Evolutionary conservation across 2,329 filamentous ascomycete species (phyloP), one percentile per base, ranked within the genome.

Genomic region (Cytospora mali): DNA sequence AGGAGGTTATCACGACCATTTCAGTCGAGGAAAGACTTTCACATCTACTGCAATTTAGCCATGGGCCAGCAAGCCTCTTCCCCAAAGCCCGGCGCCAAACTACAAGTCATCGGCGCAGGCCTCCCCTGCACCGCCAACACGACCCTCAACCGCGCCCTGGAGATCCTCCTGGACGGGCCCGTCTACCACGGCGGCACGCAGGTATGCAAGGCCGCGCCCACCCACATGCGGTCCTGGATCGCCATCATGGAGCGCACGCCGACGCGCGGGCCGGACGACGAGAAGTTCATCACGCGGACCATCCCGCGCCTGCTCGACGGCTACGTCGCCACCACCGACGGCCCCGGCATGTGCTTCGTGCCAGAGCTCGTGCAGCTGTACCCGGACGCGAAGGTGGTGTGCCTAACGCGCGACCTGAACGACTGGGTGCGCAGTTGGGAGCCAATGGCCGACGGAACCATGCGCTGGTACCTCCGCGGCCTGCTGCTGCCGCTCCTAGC

Each of bases 351-450:
- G 28, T 71, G 75, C 55, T 71, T 80, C 21, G 71, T 79, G n/a
- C 70, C 73, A 25, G 77, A 80, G 60, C 67, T 81, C 33, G 64
- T 79, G 62, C 71, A 75, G 39, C 62, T 80, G 28, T 80, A 79
- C 61, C 79, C 79, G 0, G 72, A 79, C 39, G 78, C 79, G 13
- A 75, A 74, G 56, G 77, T 80, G 25, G 74, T 81, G 23, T 72
- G 72, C 65, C 74, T 74, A 1, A 68, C 67, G 1, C 70, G 73
- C 27, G 69, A 74, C 62, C 69, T 69, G 9, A 67, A 68, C 18
- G 72, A 72, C 6, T 78, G 76, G 76, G 76, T 74, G 75, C 69
- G 68, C 64, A 76, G 70, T 64, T 73, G 74, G 73, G 66, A 67
- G 59, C 64, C 71, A 60, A 56, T 74, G 58, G 74, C 73, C 65